These are phyloP conservation scores for Serendipita vermifera DNA, from an alignment of 768 basidiomycete genomes.

Conservation along the genomic window DNA sequence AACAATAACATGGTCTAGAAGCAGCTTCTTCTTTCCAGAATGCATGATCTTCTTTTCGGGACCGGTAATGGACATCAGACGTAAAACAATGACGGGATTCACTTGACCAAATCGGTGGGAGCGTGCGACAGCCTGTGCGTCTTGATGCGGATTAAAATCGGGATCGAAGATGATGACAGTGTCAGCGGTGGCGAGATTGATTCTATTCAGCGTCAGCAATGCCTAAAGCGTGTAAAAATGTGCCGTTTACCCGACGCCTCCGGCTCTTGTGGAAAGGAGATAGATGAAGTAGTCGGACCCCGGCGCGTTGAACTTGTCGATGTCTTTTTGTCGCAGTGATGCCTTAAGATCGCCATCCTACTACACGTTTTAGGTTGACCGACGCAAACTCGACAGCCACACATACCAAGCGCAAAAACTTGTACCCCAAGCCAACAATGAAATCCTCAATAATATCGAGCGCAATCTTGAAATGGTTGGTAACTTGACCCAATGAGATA, in stretches of 20 bases:
- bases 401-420: constrained; percentile 60
- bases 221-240: not conserved
- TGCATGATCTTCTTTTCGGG: constrained; percentile 85
- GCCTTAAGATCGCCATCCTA: constrained; percentile 88
- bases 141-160: constrained; percentile 94
- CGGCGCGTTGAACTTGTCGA: constrained; percentile 88
- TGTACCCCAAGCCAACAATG: constrained; percentile 62
- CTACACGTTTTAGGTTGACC: not conserved
- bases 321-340: constrained; percentile 74
- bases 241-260: not conserved
- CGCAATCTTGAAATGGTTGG: constrained; percentile 68
- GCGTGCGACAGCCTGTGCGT: constrained; percentile 76
- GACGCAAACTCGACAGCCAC: constrained; percentile 11
- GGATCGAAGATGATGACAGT: constrained; percentile 90
- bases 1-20: constrained; percentile 88
- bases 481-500: constrained; percentile 3
- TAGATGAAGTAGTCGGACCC: constrained; percentile 85
- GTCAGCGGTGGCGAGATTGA: constrained; percentile 86
- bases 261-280: constrained; percentile 82
- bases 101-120: constrained; percentile 90
- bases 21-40: constrained; percentile 88
- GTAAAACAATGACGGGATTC: constrained; percentile 91
- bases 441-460: constrained; percentile 85
- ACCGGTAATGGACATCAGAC: constrained; percentile 88
- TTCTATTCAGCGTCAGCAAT: constrained; percentile 22